Percentiles rank a stretch among this genome's conserved stretches.
These are phyloP conservation scores for Lumnitzera littorea DNA, from an alignment of 345 rosid genomes.

Conservation along the genomic window DNA sequence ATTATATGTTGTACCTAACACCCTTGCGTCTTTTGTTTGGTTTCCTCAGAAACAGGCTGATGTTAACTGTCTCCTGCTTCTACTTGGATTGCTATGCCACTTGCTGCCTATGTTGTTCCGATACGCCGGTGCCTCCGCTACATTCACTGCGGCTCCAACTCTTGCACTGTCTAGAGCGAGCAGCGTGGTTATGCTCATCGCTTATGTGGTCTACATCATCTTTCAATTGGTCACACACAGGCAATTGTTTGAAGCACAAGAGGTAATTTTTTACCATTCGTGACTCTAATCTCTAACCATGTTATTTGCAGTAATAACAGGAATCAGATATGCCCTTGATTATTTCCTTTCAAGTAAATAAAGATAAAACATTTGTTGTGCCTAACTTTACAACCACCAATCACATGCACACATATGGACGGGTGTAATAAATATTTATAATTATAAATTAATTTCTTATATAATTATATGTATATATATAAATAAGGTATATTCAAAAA, in stretches of 20 bases:
- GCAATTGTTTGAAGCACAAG: conserved; percentile 52
- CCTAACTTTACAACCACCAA: no score
- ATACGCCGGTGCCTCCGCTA: conserved; percentile 25
- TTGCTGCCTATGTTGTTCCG: conserved; percentile 56
- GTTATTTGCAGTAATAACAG: no score
- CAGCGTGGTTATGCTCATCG: conserved; percentile 78
- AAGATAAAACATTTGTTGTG: no score
- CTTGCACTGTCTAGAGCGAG: conserved; percentile 68
- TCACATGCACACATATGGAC: no score
- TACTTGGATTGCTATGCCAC: conserved; percentile 71
- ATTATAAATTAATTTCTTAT: no score
- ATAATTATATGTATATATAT: no score
- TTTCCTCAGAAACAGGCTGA: conserved; percentile 76
- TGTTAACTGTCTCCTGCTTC: conserved; percentile 60
- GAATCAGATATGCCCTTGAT: no score
- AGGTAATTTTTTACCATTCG: conserved; percentile 14
- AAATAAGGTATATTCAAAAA: no score
- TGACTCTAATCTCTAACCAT: no score
- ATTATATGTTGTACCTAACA: neutral
- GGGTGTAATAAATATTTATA: no score
- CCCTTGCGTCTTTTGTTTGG: neutral
- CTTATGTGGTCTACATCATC: conserved; percentile 61
- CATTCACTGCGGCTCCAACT: conserved; percentile 26
- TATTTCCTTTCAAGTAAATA: no score
- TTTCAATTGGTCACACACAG: conserved; percentile 82